A percentile compares a stretch with the other conserved stretches of the same genome.
These are phyloP conservation scores for Cladobotryum protrusum DNA, from an alignment of 2,329 filamentous ascomycete species.

Conservation along the genomic window DNA sequence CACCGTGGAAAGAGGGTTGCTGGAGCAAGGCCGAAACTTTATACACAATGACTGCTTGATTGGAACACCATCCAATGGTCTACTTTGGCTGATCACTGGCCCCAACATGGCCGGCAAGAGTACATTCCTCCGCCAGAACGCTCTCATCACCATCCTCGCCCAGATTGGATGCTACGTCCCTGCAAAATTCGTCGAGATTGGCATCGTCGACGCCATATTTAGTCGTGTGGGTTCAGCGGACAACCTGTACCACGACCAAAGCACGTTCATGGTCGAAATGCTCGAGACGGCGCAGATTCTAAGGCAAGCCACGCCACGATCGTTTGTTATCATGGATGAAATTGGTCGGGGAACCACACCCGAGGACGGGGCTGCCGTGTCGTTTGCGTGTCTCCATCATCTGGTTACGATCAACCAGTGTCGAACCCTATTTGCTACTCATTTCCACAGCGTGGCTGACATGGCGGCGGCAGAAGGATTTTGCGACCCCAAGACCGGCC, in stretches of 20 bases:
- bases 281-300: conserved; percentile 90
- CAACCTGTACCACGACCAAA: conserved; percentile 89
- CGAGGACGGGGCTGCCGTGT: conserved; percentile 83
- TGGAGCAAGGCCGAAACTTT: conserved; percentile 73
- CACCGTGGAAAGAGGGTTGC: conserved; percentile 79
- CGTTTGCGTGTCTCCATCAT: conserved; percentile 82
- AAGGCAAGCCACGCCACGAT: conserved; percentile 72
- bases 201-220: conserved; percentile 93
- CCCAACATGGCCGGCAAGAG: conserved; percentile 99
- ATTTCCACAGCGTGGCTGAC: conserved; percentile 83
- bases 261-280: conserved; percentile 99
- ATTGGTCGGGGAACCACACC: conserved; percentile 92
- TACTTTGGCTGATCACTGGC: conserved; percentile 63
- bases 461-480: conserved; percentile 55
- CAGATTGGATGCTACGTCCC: conserved; percentile 92
- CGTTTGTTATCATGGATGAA: conserved; percentile 98
- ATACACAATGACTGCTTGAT: conserved; percentile 81
- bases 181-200: conserved; percentile 76
- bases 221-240: conserved; percentile 91
- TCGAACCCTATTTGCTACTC: conserved; percentile 85
- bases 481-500: conserved; percentile 26
- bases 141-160: conserved; percentile 86
- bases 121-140: conserved; percentile 93
- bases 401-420: conserved; percentile 71
- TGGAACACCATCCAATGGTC: conserved; percentile 58